Evolutionary conservation across 2,329 filamentous ascomycete species (phyloP).

Genomic region (Eutypa lata): DNA sequence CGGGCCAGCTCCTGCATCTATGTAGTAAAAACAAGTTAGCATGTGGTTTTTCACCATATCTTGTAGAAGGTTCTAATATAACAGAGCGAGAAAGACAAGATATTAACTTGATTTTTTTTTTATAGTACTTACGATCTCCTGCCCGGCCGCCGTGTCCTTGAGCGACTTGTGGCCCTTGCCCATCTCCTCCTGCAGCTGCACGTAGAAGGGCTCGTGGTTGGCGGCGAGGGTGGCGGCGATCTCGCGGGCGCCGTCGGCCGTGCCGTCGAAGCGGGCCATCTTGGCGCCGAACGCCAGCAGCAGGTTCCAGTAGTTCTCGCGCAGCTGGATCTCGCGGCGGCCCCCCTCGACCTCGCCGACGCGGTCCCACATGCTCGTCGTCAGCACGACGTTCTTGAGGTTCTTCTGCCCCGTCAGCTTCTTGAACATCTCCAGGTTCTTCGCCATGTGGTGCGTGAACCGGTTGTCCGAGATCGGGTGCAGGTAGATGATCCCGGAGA

Average conservation of each 20-base stretch:
- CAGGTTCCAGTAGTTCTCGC: slow-evolving; percentile 36
- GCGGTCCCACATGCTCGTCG: slow-evolving; percentile 41
- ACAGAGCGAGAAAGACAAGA: too few species aligned
- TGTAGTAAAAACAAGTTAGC: too few species aligned
- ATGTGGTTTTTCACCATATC: too few species aligned
- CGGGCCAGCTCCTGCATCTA: slow-evolving; percentile 55
- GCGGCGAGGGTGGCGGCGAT: slow-evolving; percentile 34
- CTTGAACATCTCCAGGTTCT: slow-evolving; percentile 42
- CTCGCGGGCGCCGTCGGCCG: slow-evolving; percentile 15
- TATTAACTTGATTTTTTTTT: too few species aligned
- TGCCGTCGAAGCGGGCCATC: slow-evolving; percentile 20
- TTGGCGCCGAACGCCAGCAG: slow-evolving; percentile 30
- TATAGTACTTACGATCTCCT: too few species aligned
- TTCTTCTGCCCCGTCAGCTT: slow-evolving; percentile 39
- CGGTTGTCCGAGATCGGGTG: slow-evolving; percentile 41
- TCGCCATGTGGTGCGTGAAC: slow-evolving; percentile 34
- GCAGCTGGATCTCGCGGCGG: slow-evolving; percentile 27
- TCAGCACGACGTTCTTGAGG: slow-evolving; percentile 37
- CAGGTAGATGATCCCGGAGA: slow-evolving; percentile 44
- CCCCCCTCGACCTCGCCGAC: slow-evolving; percentile 24
- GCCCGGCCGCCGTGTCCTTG: slow-evolving; percentile 39
- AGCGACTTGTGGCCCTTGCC: slow-evolving; percentile 55
- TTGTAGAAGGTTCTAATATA: too few species aligned
- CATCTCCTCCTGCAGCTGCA: slow-evolving; percentile 65
- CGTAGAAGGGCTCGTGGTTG: slow-evolving; percentile 61